Base-by-base conservation (phyloP, 495 filamentous ascomycete genomes). In the Tricharina praecox region DNA sequence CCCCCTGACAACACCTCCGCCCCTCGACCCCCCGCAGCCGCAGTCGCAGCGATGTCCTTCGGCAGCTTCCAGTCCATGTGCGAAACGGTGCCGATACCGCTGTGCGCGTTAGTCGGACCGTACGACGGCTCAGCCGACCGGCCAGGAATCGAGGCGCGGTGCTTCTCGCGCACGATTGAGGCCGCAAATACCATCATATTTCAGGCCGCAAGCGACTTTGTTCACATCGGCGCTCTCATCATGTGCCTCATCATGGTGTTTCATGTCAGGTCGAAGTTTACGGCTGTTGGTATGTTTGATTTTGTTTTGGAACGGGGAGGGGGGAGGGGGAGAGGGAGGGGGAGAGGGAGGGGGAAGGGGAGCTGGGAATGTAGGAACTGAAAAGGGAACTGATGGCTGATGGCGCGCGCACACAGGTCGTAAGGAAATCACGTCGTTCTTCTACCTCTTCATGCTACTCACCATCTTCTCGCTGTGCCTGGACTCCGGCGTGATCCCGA, bases 151-250 rank as follows among this genome's bases (percentile, higher is more conserved):
- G 81, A 93, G 60, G 74, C 90, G 44, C 75, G 76, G 60, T 99
- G 90, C 69, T 96, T 86, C 68, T 82, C 90, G 52, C 79, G 90
- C 39, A 92, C 86, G 60, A 85, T 99, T 61, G 87, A 94, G 62
- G 64, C 95, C 53, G 90, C 90, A 50, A 99, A 99, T 64, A 96
- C 90, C 8, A 83, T 95, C 65, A 96, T 99, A 55, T 99, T 99
- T 62, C 76, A 96, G 65, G 84, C 82, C 61, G 90, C 86, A 11
- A 77, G 85, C 16, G 82, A 79, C 43, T 90, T 90, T 61, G 78
- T 88, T 66, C 88, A 99, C 63, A 95, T 99, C 53, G 70, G 84
- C 43, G 85, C 92, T 3, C 67, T 99, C 35, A 69, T 72, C 50
- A 96, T 96, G 88, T 90, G 84, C 4, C 79, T 83, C 5, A 82